Evolutionary conservation across 2,329 filamentous ascomycete genomes (phyloP).

Genomic region (Pseudogymnoascus destructans): DNA sequence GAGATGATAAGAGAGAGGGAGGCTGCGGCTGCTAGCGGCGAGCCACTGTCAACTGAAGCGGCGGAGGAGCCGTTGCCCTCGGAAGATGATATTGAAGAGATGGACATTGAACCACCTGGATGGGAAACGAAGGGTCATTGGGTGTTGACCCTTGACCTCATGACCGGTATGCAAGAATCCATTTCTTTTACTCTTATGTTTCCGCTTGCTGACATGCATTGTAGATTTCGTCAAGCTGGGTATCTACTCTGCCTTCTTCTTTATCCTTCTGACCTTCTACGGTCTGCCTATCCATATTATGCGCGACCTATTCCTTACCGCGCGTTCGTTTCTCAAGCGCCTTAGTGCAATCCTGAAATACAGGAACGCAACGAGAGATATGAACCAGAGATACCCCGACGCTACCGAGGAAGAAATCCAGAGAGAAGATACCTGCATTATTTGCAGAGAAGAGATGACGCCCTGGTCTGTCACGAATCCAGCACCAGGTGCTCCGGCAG

Average conservation of each 20-base stretch:
- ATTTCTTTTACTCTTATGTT: background rate
- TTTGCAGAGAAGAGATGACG: slow-evolving; percentile 92
- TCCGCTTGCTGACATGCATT: slow-evolving; percentile 10
- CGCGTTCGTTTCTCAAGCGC: slow-evolving; percentile 79
- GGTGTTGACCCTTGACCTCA: slow-evolving; percentile 75
- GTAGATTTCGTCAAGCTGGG: slow-evolving; percentile 79
- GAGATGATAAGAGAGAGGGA: slow-evolving; percentile 31
- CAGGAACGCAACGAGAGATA: slow-evolving; percentile 80
- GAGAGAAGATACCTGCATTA: slow-evolving; percentile 89
- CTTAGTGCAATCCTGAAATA: slow-evolving; percentile 84
- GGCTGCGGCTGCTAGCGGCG: slow-evolving; percentile 32
- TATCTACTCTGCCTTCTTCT: slow-evolving; percentile 85
- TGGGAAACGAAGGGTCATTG: slow-evolving; percentile 96
- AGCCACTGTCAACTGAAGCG: slow-evolving; percentile 28
- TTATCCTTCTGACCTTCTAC: slow-evolving; percentile 85
- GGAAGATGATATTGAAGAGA: slow-evolving; percentile 73
- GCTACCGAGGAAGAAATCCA: slow-evolving; percentile 75
- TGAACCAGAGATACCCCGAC: slow-evolving; percentile 83
- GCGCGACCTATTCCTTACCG: slow-evolving; percentile 86
- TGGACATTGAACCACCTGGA: slow-evolving; percentile 86
- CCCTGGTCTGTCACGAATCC: slow-evolving; percentile 49
- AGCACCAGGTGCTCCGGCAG: slow-evolving; percentile 27
- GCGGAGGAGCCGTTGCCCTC: slow-evolving; percentile 33
- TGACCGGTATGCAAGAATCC: slow-evolving; percentile 47
- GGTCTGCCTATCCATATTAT: slow-evolving; percentile 94